phyloP scores from a whole-genome alignment of 306 rosid species.

The Fragaria nilgerrensis region DNA sequence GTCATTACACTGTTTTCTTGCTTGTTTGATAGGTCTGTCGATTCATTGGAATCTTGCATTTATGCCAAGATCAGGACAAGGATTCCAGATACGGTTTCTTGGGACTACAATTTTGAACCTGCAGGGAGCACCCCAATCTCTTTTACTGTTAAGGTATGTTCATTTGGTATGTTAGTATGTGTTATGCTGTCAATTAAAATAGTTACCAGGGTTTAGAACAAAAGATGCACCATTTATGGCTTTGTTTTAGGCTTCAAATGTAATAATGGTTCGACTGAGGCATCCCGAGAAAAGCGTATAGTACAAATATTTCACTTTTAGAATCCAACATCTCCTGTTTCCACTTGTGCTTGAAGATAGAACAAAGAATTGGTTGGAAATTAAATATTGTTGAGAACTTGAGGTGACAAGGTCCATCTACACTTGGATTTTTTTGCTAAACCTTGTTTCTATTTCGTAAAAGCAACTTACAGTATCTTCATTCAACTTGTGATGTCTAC shows the following conservation, averaged over 20 bases:
- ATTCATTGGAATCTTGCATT: conserved; percentile 68
- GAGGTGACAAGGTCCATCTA: background rate
- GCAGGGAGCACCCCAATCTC: conserved; percentile 75
- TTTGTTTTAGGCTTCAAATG: conserved; percentile 11
- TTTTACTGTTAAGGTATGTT: conserved; percentile 77
- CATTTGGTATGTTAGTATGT: background rate
- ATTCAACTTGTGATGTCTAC: background rate
- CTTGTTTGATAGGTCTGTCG: conserved; percentile 61
- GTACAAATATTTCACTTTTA: background rate
- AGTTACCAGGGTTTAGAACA: background rate
- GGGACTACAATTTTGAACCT: conserved; percentile 96
- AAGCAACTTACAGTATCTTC: background rate
- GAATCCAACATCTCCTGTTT: background rate
- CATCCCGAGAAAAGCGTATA: background rate
- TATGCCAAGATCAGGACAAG: conserved; percentile 94
- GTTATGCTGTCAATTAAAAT: background rate
- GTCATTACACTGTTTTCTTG: background rate
- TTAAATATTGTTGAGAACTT: background rate
- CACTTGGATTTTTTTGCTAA: background rate
- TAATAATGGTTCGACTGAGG: background rate
- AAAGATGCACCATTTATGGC: background rate
- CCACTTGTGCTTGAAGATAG: background rate
- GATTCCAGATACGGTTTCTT: conserved; percentile 82
- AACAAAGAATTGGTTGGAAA: background rate
- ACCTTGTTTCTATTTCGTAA: background rate